Evolutionary conservation across 2,329 filamentous ascomycete species (phyloP).

Genomic region (Colletotrichum higginsianum): DNA sequence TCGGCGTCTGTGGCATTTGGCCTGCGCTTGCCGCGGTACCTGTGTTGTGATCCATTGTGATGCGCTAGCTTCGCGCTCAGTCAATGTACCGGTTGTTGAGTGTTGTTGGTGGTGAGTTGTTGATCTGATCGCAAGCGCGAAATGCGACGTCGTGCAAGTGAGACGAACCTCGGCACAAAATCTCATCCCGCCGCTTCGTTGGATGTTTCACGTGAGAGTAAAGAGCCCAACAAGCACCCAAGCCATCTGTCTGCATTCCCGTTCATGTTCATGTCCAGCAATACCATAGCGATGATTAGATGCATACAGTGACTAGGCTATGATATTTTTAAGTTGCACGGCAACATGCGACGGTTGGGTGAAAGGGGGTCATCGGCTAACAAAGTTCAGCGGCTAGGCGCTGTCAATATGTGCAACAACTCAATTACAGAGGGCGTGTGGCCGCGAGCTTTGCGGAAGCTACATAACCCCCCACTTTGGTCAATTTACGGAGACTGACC

Average conservation of each 20-base stretch:
- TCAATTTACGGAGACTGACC: too few species aligned
- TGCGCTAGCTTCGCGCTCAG: not conserved
- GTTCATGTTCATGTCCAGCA: not conserved
- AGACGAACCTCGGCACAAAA: constrained; percentile 30
- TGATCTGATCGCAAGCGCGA: not conserved
- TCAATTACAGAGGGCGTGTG: too few species aligned
- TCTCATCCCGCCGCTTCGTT: not conserved
- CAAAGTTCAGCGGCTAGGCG: too few species aligned
- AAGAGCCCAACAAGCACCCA: too few species aligned
- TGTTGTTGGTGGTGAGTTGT: not conserved
- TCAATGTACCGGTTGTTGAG: not conserved
- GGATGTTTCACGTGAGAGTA: constrained; percentile 31
- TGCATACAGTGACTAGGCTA: not conserved
- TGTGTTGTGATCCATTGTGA: not conserved
- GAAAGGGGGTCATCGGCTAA: not conserved
- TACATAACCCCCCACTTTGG: too few species aligned
- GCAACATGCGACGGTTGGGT: not conserved
- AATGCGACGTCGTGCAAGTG: not conserved
- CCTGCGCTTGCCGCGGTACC: not conserved
- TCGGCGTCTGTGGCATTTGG: constrained; percentile 9
- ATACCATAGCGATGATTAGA: not conserved
- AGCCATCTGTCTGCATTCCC: not conserved
- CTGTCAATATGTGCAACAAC: too few species aligned
- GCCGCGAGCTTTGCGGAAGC: too few species aligned
- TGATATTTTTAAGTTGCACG: not conserved